Evolutionary conservation across 805 yeast genomes (phyloP).

Genomic region (Barnettozyma wickerhamii): DNA sequence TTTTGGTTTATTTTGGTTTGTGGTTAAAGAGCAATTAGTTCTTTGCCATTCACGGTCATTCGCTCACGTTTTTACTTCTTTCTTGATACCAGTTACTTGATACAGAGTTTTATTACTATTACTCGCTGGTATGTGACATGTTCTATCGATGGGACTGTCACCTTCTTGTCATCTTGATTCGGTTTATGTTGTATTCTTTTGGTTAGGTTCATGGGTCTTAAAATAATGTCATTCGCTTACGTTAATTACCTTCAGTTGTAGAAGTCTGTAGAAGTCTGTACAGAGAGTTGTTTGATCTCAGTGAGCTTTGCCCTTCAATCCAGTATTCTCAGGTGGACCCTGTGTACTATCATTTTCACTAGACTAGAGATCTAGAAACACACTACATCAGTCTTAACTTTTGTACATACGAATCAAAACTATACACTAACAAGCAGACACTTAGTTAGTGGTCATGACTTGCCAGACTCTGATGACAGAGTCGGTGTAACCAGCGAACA

Average conservation of each 20-base stretch:
- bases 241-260: no score
- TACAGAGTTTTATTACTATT: not conserved
- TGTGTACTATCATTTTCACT: no score
- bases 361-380: no score
- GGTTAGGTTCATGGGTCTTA: not conserved
- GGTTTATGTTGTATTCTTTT: not conserved
- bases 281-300: not conserved
- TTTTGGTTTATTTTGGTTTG: not conserved
- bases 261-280: not conserved
- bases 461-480: constrained; percentile 99
- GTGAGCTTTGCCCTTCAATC: no score
- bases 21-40: not conserved
- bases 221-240: constrained; percentile 3
- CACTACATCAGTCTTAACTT: constrained; percentile 1
- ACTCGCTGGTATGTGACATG: no score
- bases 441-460: constrained; percentile 73
- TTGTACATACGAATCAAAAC: constrained; percentile 4
- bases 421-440: constrained; percentile 6
- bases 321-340: no score
- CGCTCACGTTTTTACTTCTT: not conserved
- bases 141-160: not conserved
- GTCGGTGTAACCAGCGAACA: constrained; percentile 99
- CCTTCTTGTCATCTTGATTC: not conserved
- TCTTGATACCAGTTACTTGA: not conserved
- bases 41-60: not conserved